A percentile compares a stretch with the other conserved stretches of the same genome.
Conservation (phyloP, 1,284 basidiomycete species). For the Tetrapyrgos nigripes region DNA sequence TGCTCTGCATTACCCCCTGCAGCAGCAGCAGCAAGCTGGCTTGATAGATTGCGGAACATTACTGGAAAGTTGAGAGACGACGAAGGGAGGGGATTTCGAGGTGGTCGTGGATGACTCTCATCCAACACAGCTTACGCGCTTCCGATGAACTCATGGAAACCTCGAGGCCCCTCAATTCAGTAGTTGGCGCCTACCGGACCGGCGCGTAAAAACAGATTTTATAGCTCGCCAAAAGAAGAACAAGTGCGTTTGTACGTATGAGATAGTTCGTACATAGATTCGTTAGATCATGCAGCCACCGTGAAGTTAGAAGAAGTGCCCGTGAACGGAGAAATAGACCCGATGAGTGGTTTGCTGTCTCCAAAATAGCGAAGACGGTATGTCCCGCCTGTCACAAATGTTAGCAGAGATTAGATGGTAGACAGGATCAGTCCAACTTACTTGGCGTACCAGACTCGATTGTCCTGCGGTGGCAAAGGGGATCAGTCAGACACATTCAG, state of each 20-base stretch:
- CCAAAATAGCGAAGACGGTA: conserved; percentile 80
- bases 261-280: background rate
- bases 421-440: conserved; percentile 32
- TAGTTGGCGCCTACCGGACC: background rate
- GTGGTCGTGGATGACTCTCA: conserved; percentile 13
- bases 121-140: background rate
- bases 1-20: conserved; percentile 40
- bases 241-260: background rate
- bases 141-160: conserved; percentile 35
- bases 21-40: conserved; percentile 39
- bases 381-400: conserved; percentile 53
- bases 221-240: background rate
- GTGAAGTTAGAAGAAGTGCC: conserved; percentile 69
- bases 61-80: conserved; percentile 11
- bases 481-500: background rate
- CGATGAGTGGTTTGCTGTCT: conserved; percentile 72
- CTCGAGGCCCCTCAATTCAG: conserved; percentile 34
- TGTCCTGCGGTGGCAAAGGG: conserved; percentile 48
- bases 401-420: background rate
- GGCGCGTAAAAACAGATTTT: background rate
- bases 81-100: conserved; percentile 5
- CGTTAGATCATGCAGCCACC: conserved; percentile 29
- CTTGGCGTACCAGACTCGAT: conserved; percentile 68
- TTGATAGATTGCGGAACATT: conserved; percentile 54
- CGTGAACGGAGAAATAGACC: conserved; percentile 65